Percentiles rank a stretch among this genome's conserved stretches.
Evolutionary conservation across 345 rosid genomes (phyloP).

Genomic region (Iberis pinnata): DNA sequence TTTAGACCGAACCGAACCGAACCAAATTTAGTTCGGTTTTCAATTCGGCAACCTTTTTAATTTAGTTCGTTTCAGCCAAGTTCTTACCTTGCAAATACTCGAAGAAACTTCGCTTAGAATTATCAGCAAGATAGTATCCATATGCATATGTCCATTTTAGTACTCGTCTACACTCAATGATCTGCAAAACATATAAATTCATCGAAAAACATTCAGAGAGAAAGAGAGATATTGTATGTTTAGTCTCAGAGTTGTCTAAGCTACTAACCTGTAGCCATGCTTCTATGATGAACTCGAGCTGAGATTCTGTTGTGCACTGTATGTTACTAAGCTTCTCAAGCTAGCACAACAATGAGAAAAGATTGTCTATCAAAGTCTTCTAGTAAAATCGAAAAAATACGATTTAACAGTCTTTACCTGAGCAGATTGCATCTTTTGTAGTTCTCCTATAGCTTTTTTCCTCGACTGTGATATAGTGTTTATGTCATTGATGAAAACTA

Average conservation of each 20-base stretch:
- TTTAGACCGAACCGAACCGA: too few species aligned
- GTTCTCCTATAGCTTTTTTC: neutral
- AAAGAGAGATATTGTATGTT: too few species aligned
- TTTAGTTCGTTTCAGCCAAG: too few species aligned
- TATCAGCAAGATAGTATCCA: constrained; percentile 62
- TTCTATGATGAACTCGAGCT: constrained; percentile 1
- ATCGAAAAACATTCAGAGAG: too few species aligned
- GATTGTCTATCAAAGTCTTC: too few species aligned
- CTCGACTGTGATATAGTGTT: too few species aligned
- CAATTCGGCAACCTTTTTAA: too few species aligned
- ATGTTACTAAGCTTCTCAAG: constrained; percentile 7
- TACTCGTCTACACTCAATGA: constrained; percentile 77
- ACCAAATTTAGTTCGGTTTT: too few species aligned
- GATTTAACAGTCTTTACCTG: neutral
- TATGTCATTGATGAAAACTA: neutral
- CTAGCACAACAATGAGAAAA: constrained; percentile 31
- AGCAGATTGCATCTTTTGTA: neutral
- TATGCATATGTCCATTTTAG: constrained; percentile 86
- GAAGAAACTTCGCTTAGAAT: constrained; percentile 40
- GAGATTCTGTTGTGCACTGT: neutral
- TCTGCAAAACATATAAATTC: too few species aligned
- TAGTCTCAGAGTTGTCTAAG: too few species aligned
- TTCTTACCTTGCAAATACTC: constrained; percentile 24
- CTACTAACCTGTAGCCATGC: constrained; percentile 12
- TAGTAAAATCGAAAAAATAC: too few species aligned